Conservation (phyloP, 164 flowering plant species). For the Vitis rotundifolia region DNA sequence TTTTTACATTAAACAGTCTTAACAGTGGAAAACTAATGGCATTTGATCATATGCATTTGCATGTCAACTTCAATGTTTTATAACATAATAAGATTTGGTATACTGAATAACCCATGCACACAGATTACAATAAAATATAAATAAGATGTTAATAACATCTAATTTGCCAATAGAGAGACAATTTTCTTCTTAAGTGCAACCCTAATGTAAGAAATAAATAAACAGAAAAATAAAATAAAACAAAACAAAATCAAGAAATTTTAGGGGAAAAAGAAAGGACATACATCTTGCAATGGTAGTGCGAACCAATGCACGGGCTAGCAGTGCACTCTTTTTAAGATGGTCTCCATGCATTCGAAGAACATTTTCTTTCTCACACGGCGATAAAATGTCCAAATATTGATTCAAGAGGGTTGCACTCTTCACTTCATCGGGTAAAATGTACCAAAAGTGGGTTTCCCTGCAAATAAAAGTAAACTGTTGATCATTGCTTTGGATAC, state of each 20-base stretch:
- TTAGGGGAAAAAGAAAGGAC: constrained; percentile 1
- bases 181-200: not conserved
- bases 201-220: not conserved
- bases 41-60: no score
- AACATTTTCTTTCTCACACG: constrained; percentile 63
- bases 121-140: no score
- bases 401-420: constrained; percentile 46
- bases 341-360: constrained; percentile 45
- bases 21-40: no score
- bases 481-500: no score
- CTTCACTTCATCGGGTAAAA: constrained; percentile 72
- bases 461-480: constrained; percentile 31
- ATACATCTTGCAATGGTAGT: constrained; percentile 92
- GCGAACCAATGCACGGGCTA: constrained; percentile 85
- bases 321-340: constrained; percentile 63
- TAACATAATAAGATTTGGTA: no score
- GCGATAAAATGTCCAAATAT: constrained; percentile 64
- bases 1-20: no score
- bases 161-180: no score
- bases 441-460: constrained; percentile 90
- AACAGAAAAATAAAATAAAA: not conserved
- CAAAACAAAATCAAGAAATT: not conserved
- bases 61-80: no score
- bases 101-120: no score
- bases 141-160: no score